phyloP scores from a whole-genome alignment of 2,329 filamentous ascomycete species.

The Parastagonospora nodorum region DNA sequence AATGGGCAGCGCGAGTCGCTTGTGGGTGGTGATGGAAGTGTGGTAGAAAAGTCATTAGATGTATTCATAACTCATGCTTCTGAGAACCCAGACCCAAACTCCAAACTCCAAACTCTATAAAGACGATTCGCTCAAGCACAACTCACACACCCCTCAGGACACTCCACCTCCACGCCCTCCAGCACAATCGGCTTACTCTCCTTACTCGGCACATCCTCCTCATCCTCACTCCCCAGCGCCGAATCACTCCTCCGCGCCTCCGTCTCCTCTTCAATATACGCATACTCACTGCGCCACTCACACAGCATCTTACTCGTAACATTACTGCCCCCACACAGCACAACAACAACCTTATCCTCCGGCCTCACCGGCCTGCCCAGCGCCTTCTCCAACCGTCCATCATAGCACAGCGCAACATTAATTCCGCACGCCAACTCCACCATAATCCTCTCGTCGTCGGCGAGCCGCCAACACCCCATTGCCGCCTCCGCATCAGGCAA shows the following conservation, averaged over 20 bases:
- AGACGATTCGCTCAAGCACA: neutral
- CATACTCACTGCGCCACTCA: constrained; percentile 53
- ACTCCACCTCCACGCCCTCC: constrained; percentile 17
- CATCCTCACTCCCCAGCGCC: constrained; percentile 19
- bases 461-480: constrained; percentile 74
- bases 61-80: neutral
- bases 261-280: constrained; percentile 24
- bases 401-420: constrained; percentile 71
- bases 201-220: constrained; percentile 18
- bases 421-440: constrained; percentile 89
- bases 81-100: neutral
- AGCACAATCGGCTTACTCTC: constrained; percentile 20
- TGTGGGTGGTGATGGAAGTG: constrained; percentile 24
- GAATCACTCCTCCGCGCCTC: constrained; percentile 17
- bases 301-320: constrained; percentile 58
- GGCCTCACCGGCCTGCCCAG: constrained; percentile 67
- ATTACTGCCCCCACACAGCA: constrained; percentile 75
- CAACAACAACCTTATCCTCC: constrained; percentile 75
- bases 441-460: constrained; percentile 79
- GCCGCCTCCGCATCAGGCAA: constrained; percentile 79
- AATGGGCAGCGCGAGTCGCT: constrained; percentile 28
- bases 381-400: constrained; percentile 63
- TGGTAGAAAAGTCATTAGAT: constrained; percentile 15
- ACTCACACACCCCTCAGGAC: neutral
- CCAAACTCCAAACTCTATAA: neutral